phyloP scores from a whole-genome alignment of 2,329 filamentous ascomycete genomes.

The Monosporascus sp. region DNA sequence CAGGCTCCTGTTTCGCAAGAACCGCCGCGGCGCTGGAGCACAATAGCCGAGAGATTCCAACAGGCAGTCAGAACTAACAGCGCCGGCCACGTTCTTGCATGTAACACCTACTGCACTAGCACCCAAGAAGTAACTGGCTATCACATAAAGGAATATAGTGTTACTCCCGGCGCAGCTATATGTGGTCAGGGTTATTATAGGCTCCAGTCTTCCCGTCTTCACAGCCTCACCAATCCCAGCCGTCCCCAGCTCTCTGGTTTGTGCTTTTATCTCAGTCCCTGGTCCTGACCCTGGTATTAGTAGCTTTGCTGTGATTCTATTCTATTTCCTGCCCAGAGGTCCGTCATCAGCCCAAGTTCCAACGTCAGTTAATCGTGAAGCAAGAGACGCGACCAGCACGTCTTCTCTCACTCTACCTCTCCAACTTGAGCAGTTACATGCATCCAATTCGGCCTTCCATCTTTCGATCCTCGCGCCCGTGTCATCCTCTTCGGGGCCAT shows the following conservation, averaged over 20 bases:
- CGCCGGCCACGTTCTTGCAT: too few species aligned
- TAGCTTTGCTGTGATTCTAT: background rate
- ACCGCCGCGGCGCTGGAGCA: background rate
- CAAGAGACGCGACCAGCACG: background rate
- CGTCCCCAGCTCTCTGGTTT: background rate
- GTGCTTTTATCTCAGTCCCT: background rate
- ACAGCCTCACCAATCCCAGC: background rate
- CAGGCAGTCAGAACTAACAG: background rate
- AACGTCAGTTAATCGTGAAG: background rate
- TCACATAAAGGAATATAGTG: background rate
- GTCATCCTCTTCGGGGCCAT: background rate
- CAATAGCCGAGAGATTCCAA: background rate
- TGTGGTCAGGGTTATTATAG: too few species aligned
- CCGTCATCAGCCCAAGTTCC: background rate
- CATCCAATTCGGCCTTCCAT: background rate
- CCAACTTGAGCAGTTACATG: background rate
- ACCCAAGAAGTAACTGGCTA: too few species aligned
- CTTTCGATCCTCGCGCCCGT: background rate
- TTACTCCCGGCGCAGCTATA: background rate
- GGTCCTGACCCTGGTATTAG: background rate
- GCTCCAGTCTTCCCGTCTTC: background rate
- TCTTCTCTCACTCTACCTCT: background rate
- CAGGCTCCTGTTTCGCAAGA: too few species aligned
- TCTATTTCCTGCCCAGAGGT: background rate
- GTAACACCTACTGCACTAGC: too few species aligned